A percentile compares a stretch with the other conserved stretches of the same genome.
phyloP scores from a whole-genome alignment of 192 early-diverging fungal species.

The Phlyctochytrium arcticum region DNA sequence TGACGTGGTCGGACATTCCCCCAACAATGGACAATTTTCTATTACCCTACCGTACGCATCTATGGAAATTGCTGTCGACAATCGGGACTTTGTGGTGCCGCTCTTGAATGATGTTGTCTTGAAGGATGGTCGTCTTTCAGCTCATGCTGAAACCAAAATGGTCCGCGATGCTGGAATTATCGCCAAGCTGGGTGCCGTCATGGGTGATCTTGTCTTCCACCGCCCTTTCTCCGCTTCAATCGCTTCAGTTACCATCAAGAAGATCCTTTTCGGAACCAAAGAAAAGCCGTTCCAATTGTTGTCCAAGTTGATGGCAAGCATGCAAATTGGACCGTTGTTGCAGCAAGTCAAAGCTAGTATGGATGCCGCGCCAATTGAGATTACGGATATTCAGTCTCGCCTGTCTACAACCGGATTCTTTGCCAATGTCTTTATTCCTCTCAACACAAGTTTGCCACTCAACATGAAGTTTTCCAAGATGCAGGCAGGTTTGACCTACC shows the following conservation, averaged over 20 bases:
- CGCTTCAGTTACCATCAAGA: background rate
- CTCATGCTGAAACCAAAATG: background rate
- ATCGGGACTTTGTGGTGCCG: slow-evolving; percentile 12
- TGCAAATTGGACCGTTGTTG: background rate
- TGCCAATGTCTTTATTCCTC: background rate
- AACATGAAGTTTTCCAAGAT: slow-evolving; percentile 8
- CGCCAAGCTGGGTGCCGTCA: slow-evolving; percentile 2
- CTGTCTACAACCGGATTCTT: background rate
- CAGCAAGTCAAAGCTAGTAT: background rate
- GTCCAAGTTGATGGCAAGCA: slow-evolving; percentile 5
- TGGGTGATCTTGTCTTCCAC: slow-evolving; percentile 18
- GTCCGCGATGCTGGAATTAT: background rate
- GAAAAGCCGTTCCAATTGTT: slow-evolving; percentile 18
- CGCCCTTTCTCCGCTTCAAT: background rate
- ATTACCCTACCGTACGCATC: slow-evolving; percentile 12
- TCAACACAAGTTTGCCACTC: slow-evolving; percentile 8
- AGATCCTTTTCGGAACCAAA: slow-evolving; percentile 20
- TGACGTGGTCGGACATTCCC: slow-evolving; percentile 19
- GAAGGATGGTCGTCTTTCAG: slow-evolving; percentile 6
- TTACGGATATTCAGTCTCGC: slow-evolving; percentile 10
- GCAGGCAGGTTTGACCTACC: slow-evolving; percentile 1
- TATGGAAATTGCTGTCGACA: background rate
- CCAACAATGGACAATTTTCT: slow-evolving; percentile 18
- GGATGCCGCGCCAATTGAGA: slow-evolving; percentile 3
- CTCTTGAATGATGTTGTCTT: slow-evolving; percentile 20